Evolutionary conservation across 148 eudicot species (phyloP).

Genomic region (Rhododendron griersonianum): DNA sequence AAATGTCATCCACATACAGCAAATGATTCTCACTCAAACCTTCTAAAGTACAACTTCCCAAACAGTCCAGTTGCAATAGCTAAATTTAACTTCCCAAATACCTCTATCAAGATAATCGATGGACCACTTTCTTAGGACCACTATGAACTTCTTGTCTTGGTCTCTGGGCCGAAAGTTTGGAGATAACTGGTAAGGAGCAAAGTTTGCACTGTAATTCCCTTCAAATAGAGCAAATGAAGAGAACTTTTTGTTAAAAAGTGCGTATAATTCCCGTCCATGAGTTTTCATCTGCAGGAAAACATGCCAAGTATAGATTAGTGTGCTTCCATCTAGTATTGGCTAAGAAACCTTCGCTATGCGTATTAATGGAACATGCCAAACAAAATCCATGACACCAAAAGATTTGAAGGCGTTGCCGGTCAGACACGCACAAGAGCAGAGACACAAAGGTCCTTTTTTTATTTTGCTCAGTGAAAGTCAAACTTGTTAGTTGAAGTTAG

Average conservation of each 20-base stretch:
- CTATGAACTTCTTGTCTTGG: conserved; percentile 47
- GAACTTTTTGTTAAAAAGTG: conserved; percentile 53
- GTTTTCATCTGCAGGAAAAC: conserved; percentile 60
- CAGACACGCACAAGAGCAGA: neutral
- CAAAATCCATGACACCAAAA: neutral
- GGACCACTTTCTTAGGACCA: conserved; percentile 60
- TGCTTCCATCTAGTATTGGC: neutral
- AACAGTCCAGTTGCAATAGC: neutral
- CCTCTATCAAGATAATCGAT: conserved; percentile 45
- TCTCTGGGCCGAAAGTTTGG: conserved; percentile 46
- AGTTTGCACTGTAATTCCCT: conserved; percentile 50
- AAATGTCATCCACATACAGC: neutral
- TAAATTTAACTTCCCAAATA: conserved; percentile 5
- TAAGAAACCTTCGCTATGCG: neutral
- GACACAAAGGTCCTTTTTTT: neutral
- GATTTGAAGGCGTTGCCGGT: neutral
- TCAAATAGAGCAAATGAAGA: conserved; percentile 88
- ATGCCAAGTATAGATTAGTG: neutral
- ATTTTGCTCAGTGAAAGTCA: neutral
- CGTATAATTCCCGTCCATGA: conserved; percentile 49
- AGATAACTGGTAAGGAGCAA: conserved; percentile 68
- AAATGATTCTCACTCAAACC: neutral
- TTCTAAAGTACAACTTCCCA: neutral
- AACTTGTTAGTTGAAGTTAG: neutral
- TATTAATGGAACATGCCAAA: neutral